Conservation (phyloP, 805 yeast genomes). For the Ogataea neopini region DNA sequence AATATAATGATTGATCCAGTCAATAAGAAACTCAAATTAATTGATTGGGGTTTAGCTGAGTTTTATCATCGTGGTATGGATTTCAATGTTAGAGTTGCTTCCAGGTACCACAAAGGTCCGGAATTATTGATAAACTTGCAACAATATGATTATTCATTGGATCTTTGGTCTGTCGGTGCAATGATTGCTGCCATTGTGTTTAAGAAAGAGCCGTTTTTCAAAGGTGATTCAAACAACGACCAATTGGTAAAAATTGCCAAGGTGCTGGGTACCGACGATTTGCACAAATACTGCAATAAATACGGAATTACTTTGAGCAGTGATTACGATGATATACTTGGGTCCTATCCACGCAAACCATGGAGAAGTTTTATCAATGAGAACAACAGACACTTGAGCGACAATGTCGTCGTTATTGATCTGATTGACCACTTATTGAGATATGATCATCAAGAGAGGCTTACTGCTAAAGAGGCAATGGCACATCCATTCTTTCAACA, state of each 20-base stretch:
- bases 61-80: slow-evolving; percentile 89
- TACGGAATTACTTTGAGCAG: slow-evolving; percentile 69
- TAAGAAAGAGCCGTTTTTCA: slow-evolving; percentile 89
- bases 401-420: slow-evolving; percentile 60
- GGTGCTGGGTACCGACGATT: slow-evolving; percentile 81
- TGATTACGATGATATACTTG: slow-evolving; percentile 76
- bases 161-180: slow-evolving; percentile 90
- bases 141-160: slow-evolving; percentile 84
- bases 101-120: slow-evolving; percentile 90
- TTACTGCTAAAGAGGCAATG: slow-evolving; percentile 89
- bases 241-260: slow-evolving; percentile 88
- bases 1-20: slow-evolving; percentile 90
- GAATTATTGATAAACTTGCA: slow-evolving; percentile 81
- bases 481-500: slow-evolving; percentile 47
- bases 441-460: slow-evolving; percentile 84
- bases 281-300: slow-evolving; percentile 63
- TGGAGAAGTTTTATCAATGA: slow-evolving; percentile 64
- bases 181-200: slow-evolving; percentile 88
- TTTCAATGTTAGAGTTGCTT: slow-evolving; percentile 89
- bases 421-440: slow-evolving; percentile 70
- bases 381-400: slow-evolving; percentile 50
- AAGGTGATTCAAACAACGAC: slow-evolving; percentile 88
- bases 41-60: slow-evolving; percentile 96
- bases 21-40: slow-evolving; percentile 60
- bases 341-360: slow-evolving; percentile 63